Conservation (phyloP, 2,329 filamentous ascomycete species). For the Trichoderma breve region DNA sequence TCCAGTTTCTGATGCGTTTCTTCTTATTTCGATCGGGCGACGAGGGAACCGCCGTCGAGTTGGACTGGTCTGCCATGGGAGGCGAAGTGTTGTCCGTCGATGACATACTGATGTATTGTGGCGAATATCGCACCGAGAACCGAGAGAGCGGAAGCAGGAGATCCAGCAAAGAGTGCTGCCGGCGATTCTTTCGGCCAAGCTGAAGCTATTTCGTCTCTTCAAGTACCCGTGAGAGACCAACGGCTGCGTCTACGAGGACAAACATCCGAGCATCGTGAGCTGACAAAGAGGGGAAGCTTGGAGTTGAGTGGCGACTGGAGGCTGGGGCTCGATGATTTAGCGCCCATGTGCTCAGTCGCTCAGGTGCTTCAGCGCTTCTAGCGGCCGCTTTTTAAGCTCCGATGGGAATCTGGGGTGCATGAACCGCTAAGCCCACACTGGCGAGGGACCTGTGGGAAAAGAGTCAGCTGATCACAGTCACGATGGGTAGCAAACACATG, state of each 20-base stretch:
- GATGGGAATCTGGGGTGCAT: slow-evolving; percentile 18
- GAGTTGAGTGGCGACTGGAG: slow-evolving; percentile 1
- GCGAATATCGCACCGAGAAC: neutral
- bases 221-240: neutral
- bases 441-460: neutral
- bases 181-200: neutral
- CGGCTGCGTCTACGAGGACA: neutral
- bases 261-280: slow-evolving; percentile 6
- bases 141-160: neutral
- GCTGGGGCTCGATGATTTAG: neutral
- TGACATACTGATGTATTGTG: neutral
- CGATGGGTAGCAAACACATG: neutral
- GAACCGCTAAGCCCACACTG: neutral
- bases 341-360: slow-evolving; percentile 9
- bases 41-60: neutral
- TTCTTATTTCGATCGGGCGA: slow-evolving; percentile 24
- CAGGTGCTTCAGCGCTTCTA: slow-evolving; percentile 11
- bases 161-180: neutral
- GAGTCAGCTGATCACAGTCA: slow-evolving; percentile 1
- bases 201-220: neutral
- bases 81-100: slow-evolving; percentile 17
- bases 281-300: slow-evolving; percentile 12
- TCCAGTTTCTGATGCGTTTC: slow-evolving; percentile 40
- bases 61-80: neutral
- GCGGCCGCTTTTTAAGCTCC: slow-evolving; percentile 15